A percentile compares a stretch with the other conserved stretches of the same genome.
Evolutionary conservation across 768 basidiomycete genomes (phyloP).

Genomic region (Rhodocollybia butyracea): DNA sequence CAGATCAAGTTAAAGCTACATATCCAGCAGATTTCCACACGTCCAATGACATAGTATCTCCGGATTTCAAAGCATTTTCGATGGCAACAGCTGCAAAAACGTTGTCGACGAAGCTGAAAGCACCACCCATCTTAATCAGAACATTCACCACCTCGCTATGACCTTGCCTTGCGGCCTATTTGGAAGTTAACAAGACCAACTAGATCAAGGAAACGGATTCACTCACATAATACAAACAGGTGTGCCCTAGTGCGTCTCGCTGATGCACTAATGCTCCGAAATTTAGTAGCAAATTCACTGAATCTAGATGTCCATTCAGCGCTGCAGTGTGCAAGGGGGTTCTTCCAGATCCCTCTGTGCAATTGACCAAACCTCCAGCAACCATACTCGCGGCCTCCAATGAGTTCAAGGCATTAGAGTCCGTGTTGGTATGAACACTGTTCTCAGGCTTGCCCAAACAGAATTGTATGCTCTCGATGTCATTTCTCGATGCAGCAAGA

Average conservation of each 20-base stretch:
- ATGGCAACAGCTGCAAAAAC: slow-evolving; percentile 51
- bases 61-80: background rate
- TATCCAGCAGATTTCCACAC: slow-evolving; percentile 2
- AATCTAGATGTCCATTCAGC: slow-evolving; percentile 53
- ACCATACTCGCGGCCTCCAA: slow-evolving; percentile 35
- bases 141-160: slow-evolving; percentile 57
- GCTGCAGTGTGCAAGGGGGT: slow-evolving; percentile 81
- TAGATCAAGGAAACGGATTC: too few relatives aligned
- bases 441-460: slow-evolving; percentile 42
- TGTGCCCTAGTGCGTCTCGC: slow-evolving; percentile 77
- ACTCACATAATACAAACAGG: slow-evolving; percentile 77
- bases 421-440: slow-evolving; percentile 15
- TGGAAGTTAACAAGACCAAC: too few relatives aligned
- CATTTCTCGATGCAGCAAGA: slow-evolving; percentile 71
- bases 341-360: slow-evolving; percentile 68
- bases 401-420: slow-evolving; percentile 19
- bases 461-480: slow-evolving; percentile 56
- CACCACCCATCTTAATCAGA: slow-evolving; percentile 68
- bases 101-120: slow-evolving; percentile 64
- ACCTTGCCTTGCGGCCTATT: slow-evolving; percentile 75
- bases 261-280: slow-evolving; percentile 82
- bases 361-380: slow-evolving; percentile 71
- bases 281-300: slow-evolving; percentile 51
- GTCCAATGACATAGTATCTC: background rate
- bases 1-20: background rate